These are phyloP conservation scores for Nicotiana tomentosiformis DNA, from an alignment of 257 asterid genomes.

Conservation along the genomic window DNA sequence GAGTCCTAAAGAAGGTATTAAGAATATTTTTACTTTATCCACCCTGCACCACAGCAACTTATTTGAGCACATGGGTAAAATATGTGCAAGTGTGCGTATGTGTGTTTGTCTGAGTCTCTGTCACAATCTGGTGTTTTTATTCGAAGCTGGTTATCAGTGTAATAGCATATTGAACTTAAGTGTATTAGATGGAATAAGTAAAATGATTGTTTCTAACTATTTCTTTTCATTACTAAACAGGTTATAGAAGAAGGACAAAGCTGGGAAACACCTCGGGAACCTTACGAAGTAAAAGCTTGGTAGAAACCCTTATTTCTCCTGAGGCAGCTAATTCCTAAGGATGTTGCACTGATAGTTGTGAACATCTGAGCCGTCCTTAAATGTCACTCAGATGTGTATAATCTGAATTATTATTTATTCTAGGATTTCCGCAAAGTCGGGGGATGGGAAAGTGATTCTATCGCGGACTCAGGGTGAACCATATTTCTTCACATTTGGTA, in stretches of 20 bases:
- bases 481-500: constrained; percentile 75
- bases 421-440: constrained; percentile 84
- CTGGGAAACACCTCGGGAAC: constrained; percentile 98
- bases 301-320: constrained; percentile 26
- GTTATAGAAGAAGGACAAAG: constrained; percentile 82
- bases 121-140: background rate
- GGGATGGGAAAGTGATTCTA: constrained; percentile 58
- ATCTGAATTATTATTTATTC: constrained; percentile 5
- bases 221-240: constrained; percentile 35
- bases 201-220: background rate
- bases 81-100: background rate
- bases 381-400: background rate
- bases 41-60: background rate
- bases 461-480: constrained; percentile 72
- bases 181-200: background rate
- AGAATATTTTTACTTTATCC: background rate
- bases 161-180: background rate
- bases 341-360: background rate
- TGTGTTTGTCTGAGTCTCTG: background rate
- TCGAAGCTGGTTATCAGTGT: background rate
- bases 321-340: constrained; percentile 7
- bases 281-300: constrained; percentile 91
- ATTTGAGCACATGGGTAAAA: background rate
- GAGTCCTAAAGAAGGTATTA: constrained; percentile 78
- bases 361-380: background rate